Evolutionary conservation across 441 rosid genomes (phyloP), one percentile per base, ranked within the genome.

Genomic region (Lagerstroemia fauriei): DNA sequence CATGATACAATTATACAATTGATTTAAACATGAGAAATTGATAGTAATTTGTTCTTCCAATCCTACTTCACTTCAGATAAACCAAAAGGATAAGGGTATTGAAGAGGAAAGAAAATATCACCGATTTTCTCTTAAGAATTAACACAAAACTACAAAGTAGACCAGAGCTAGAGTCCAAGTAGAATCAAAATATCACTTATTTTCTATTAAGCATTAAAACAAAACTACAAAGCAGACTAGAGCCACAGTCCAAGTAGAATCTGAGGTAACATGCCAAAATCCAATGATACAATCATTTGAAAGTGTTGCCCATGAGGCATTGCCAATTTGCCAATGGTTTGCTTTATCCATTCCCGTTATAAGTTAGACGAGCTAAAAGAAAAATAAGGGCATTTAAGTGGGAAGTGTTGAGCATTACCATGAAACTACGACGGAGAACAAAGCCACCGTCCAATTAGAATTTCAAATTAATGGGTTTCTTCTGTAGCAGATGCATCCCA

Each of bases 401-500:
- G 29, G 24, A 59, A 59, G 66, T 24, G 47, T 29, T 46, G 50
- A 82, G 81, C 83, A 69, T 87, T 90, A 96, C 99, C 98, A 93
- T 77, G 98, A 96, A 87, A 91, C 84, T 82, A 92, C 87, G 46
- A 90, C 94, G 92, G 91, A 91, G 80, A 89, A 75, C 83, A 93
- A 83, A 71, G 99, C 89, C 76, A 88, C 66, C 20, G 87, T 87
- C 95, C 97, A 90, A 80, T 92, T 88, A 75, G 92, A 85, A 84
- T 86, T 87, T 18, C 93, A 89, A 81, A 89, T 88, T 72, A 84
- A 71, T 9, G 87, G 89, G 79, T 87, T 84, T 88, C 91, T 88
- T 86, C 86, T 89, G 90, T 97, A 94, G 88, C 97, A 95, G 81
- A 94, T 50, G 84, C 99, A 94, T 44, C 99, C 93, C n/a, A 89